A percentile compares a stretch with the other conserved stretches of the same genome.
Conservation (phyloP, 78 protist species). For the Blattamonas nauphoetae region DNA sequence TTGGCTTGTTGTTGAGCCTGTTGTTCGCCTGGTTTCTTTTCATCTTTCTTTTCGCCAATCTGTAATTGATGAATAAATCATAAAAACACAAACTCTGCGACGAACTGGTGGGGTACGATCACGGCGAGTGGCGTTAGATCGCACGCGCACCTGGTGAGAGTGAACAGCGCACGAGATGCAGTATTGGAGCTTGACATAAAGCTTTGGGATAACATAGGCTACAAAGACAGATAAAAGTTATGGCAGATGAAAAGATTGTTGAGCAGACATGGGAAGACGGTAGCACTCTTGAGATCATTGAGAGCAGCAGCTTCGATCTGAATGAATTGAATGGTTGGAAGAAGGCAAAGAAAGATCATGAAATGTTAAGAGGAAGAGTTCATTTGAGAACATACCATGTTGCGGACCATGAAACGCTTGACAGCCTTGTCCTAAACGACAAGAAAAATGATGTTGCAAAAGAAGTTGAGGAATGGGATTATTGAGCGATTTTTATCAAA, state of each 20-base stretch:
- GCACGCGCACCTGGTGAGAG: slow-evolving; percentile 83
- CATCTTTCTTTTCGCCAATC: neutral
- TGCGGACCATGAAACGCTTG: slow-evolving; percentile 77
- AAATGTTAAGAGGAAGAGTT: too few relatives aligned
- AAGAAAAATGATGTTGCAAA: neutral
- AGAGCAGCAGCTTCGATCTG: slow-evolving; percentile 74
- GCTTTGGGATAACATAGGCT: slow-evolving; percentile 84
- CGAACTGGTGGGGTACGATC: slow-evolving; percentile 49
- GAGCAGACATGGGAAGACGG: slow-evolving; percentile 52
- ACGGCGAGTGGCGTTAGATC: slow-evolving; percentile 64
- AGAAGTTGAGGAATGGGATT: neutral
- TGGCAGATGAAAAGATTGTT: neutral
- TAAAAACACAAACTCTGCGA: slow-evolving; percentile 7
- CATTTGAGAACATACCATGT: slow-evolving; percentile 69
- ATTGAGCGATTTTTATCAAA: neutral
- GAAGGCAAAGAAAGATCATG: too few relatives aligned
- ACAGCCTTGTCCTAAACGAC: slow-evolving; percentile 63
- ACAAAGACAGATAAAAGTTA: neutral
- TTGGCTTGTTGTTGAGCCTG: neutral
- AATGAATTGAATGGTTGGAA: too few relatives aligned
- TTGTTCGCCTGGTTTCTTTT: neutral
- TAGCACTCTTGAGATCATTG: slow-evolving; percentile 76
- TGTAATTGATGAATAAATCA: neutral
- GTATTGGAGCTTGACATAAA: slow-evolving; percentile 86
- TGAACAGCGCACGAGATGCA: slow-evolving; percentile 97